These are phyloP conservation scores for Patellifolia procumbens DNA, from an alignment of 179 eudicot genomes.

Conservation along the genomic window DNA sequence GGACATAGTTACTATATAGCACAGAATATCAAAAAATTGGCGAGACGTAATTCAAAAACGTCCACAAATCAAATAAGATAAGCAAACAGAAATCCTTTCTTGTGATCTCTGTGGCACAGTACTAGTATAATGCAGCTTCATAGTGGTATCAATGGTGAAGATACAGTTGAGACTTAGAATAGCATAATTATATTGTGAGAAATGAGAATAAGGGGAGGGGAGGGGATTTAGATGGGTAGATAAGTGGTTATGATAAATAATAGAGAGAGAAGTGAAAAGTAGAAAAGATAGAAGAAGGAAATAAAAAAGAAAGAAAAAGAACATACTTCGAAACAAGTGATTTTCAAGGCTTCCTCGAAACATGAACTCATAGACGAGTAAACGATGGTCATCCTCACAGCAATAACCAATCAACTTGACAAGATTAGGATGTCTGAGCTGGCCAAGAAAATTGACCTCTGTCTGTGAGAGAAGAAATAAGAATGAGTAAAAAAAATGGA, in stretches of 20 bases:
- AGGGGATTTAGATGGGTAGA: background rate
- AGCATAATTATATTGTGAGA: no score
- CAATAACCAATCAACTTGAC: slow-evolving; percentile 86
- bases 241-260: background rate
- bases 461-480: slow-evolving; percentile 37
- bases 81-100: no score
- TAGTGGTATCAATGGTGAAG: no score
- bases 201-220: no score
- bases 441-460: slow-evolving; percentile 79
- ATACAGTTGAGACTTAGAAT: no score
- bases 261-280: background rate
- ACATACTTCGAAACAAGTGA: slow-evolving; percentile 78
- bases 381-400: slow-evolving; percentile 80
- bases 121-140: no score
- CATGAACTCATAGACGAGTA: slow-evolving; percentile 83
- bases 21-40: no score
- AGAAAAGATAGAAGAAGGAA: background rate
- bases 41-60: no score
- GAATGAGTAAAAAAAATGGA: slow-evolving; percentile 10
- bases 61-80: no score
- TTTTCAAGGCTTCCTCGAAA: slow-evolving; percentile 84
- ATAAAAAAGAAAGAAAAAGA: slow-evolving; percentile 7
- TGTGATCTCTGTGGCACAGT: no score
- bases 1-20: no score
- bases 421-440: slow-evolving; percentile 74